Evolutionary conservation across 1,139 yeast genomes (phyloP).

Genomic region (Saccharomyces hybrid): DNA sequence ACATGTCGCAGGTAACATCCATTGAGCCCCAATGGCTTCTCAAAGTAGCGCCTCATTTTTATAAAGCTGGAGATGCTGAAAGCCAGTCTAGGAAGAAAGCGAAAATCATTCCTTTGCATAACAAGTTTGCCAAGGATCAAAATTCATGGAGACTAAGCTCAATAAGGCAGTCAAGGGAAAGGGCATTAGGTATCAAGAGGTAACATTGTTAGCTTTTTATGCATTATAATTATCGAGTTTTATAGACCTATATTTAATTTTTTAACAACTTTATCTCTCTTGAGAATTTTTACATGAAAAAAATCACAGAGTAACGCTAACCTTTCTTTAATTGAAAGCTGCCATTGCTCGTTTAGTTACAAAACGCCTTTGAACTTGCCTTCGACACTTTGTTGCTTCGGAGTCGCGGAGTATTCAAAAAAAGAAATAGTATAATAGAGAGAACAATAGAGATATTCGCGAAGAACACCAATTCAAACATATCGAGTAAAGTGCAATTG

Average conservation of each 20-base stretch:
- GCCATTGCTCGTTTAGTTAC: background rate
- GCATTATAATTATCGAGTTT: background rate
- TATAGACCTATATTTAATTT: background rate
- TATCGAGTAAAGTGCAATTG: background rate
- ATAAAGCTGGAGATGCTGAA: constrained; percentile 46
- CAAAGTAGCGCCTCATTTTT: constrained; percentile 81
- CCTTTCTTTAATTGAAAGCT: background rate
- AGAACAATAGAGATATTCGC: background rate
- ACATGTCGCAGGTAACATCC: constrained; percentile 80
- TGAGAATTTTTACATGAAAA: background rate
- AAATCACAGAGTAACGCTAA: background rate
- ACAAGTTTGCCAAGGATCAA: constrained; percentile 46
- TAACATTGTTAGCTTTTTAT: constrained; percentile 5
- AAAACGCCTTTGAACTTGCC: background rate
- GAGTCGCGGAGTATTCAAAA: background rate
- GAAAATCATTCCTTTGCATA: constrained; percentile 57
- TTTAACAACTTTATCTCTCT: background rate
- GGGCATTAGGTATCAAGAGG: constrained; percentile 27
- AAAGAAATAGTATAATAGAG: background rate
- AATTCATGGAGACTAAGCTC: constrained; percentile 49
- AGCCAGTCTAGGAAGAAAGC: constrained; percentile 39
- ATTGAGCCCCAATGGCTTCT: constrained; percentile 83
- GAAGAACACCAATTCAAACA: background rate
- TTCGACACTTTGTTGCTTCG: background rate
- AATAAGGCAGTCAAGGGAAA: constrained; percentile 32